Evolutionary conservation across 2,329 filamentous ascomycete genomes (phyloP), one percentile per base, ranked within the genome.

Genomic region (Massarina eburnea): DNA sequence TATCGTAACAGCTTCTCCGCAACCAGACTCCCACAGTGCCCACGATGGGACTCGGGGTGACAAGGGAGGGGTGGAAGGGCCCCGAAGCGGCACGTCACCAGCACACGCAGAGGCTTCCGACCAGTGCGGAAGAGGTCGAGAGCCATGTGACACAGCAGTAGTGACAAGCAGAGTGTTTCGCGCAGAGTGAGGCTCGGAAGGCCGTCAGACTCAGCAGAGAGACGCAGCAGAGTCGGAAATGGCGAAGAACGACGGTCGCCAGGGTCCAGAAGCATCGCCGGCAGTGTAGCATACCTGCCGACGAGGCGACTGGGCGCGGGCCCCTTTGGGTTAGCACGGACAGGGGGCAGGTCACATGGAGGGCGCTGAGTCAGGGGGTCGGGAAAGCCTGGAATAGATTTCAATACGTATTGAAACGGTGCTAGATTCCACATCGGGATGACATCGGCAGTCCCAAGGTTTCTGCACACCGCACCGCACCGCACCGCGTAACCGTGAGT

Each of bases 51-150:
- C 7, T 12, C 24, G 24, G 7, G 24, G 24, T 26, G 48, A 45
- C 46, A 36, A 10, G 43, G 43, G 20, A n/a, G 51, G 49, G 55
- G 49, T 55, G 57, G 57, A 50, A 54, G 51, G 51, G 44, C 48
- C 61, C 62, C 41, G 54, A 61, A 58, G 55, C 44, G 55, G 64
- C 45, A 58, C 55, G 54, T 66, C 54, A 61, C 56, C 50, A 58
- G 57, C 52, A 48, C 50, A 40, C 52, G 56, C 52, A 55, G 48
- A 60, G 51, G 49, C 45, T 51, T 44, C 22, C 18, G 46, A 7
- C 7, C 24, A 26, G 42, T 54, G 51, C 47, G 52, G 58, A 53
- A 66, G 57, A 62, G 60, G 46, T 52, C 51, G 51, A 52, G 45
- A 49, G 38, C 49, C 61, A 60, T 67, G 62, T 68, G 61, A 61